Conservation (phyloP, 2,329 filamentous ascomycete species). For the Colletotrichum chlorophyti region DNA sequence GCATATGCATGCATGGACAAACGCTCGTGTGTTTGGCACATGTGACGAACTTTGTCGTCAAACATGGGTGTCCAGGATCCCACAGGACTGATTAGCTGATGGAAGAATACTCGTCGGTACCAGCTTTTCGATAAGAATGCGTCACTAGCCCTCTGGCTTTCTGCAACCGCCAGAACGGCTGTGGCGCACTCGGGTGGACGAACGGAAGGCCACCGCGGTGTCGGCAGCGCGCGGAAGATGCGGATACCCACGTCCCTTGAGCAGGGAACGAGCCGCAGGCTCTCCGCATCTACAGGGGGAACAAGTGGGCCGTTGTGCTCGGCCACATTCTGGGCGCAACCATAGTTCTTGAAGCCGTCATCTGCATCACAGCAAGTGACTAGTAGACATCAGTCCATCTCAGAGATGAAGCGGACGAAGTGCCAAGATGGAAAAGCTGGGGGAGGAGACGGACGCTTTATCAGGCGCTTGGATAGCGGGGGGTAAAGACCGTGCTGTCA, state of each 20-base stretch:
- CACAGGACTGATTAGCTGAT: too few relatives aligned
- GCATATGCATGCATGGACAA: background rate
- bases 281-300: conserved; percentile 11
- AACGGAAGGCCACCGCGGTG: background rate
- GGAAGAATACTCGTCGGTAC: too few relatives aligned
- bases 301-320: background rate
- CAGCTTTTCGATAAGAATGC: too few relatives aligned
- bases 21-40: background rate
- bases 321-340: background rate
- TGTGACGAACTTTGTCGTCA: conserved; percentile 1
- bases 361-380: too few relatives aligned
- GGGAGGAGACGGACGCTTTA: conserved; percentile 4
- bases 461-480: background rate
- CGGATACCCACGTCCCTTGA: background rate
- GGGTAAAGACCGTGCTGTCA: conserved; percentile 2
- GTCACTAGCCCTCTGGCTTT: too few relatives aligned
- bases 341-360: background rate
- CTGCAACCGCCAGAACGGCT: too few relatives aligned
- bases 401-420: background rate
- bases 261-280: background rate
- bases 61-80: too few relatives aligned
- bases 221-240: background rate
- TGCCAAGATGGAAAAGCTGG: background rate
- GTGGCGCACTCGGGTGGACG: background rate
- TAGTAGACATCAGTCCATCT: background rate